Conservation (phyloP, 1,284 basidiomycete species). For the Trichosporon asahii region DNA sequence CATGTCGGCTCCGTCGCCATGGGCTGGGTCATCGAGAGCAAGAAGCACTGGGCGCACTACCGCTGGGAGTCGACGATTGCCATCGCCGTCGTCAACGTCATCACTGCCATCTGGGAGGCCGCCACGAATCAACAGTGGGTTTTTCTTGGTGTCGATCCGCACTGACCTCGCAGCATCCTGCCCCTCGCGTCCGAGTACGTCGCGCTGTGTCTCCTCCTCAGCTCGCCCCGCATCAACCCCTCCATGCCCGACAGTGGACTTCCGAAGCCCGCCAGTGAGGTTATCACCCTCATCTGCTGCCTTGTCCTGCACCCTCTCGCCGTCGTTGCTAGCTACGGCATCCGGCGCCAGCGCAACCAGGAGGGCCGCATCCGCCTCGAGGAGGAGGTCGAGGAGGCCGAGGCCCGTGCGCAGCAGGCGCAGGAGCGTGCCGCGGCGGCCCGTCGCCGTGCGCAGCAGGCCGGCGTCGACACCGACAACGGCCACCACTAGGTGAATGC, state of each 20-base stretch:
- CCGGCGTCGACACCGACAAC: background rate
- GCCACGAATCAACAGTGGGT: slow-evolving; percentile 40
- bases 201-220: slow-evolving; percentile 47
- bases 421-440: slow-evolving; percentile 9
- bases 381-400: slow-evolving; percentile 49
- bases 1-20: slow-evolving; percentile 56
- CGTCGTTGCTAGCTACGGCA: slow-evolving; percentile 38
- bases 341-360: slow-evolving; percentile 26
- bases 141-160: background rate
- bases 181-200: slow-evolving; percentile 45
- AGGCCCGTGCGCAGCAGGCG: slow-evolving; percentile 27
- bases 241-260: slow-evolving; percentile 34
- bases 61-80: slow-evolving; percentile 44
- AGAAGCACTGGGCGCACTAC: slow-evolving; percentile 33
- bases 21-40: slow-evolving; percentile 48
- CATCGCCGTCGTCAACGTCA: slow-evolving; percentile 40
- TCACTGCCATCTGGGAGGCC: slow-evolving; percentile 44
- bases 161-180: slow-evolving; percentile 25
- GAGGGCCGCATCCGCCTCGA: slow-evolving; percentile 51
- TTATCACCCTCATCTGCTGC: slow-evolving; percentile 45
- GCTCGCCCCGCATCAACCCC: slow-evolving; percentile 37
- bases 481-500: background rate
- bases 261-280: slow-evolving; percentile 43
- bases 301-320: slow-evolving; percentile 50
- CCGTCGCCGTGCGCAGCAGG: background rate